These are phyloP conservation scores for Triangularia setosa DNA, from an alignment of 2,329 filamentous ascomycete genomes.

Conservation along the genomic window DNA sequence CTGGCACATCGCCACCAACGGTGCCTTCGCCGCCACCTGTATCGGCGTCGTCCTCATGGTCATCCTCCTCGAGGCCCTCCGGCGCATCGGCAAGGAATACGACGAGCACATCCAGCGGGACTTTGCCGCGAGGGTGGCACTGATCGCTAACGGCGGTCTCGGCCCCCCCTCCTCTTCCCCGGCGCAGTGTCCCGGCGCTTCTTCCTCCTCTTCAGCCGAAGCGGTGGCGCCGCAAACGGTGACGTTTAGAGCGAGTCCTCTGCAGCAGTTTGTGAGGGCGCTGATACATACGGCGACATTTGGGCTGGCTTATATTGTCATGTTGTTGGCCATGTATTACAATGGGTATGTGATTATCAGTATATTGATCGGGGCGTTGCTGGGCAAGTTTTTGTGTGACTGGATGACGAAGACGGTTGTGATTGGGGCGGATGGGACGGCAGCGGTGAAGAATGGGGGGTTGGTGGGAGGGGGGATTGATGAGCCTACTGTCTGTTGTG, in stretches of 20 bases:
- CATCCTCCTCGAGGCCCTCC: conserved; percentile 38
- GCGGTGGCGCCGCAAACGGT: conserved; percentile 18
- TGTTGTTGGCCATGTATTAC: conserved; percentile 45
- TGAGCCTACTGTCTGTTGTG: conserved; percentile 47
- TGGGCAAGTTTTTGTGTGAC: conserved; percentile 53
- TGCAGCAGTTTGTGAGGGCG: conserved; percentile 39
- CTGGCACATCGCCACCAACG: conserved; percentile 39
- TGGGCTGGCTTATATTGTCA: conserved; percentile 42
- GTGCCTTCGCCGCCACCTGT: conserved; percentile 42
- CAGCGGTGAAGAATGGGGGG: conserved; percentile 26
- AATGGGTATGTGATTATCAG: conserved; percentile 44
- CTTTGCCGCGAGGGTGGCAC: conserved; percentile 35
- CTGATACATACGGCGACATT: conserved; percentile 39
- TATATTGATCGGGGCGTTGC: conserved; percentile 44
- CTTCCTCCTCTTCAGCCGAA: conserved; percentile 13
- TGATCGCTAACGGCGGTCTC: conserved; percentile 20
- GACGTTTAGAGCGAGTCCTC: conserved; percentile 37
- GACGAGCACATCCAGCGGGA: conserved; percentile 38
- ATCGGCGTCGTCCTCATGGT: conserved; percentile 41
- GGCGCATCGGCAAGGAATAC: conserved; percentile 40
- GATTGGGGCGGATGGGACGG: conserved; percentile 26
- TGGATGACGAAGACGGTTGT: conserved; percentile 47
- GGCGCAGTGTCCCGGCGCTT: conserved; percentile 9
- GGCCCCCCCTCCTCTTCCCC: conserved; percentile 11
- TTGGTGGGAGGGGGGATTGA: conserved; percentile 41